phyloP scores from a whole-genome alignment of 108 stramenopile species.

The Parmales sp. region DNA sequence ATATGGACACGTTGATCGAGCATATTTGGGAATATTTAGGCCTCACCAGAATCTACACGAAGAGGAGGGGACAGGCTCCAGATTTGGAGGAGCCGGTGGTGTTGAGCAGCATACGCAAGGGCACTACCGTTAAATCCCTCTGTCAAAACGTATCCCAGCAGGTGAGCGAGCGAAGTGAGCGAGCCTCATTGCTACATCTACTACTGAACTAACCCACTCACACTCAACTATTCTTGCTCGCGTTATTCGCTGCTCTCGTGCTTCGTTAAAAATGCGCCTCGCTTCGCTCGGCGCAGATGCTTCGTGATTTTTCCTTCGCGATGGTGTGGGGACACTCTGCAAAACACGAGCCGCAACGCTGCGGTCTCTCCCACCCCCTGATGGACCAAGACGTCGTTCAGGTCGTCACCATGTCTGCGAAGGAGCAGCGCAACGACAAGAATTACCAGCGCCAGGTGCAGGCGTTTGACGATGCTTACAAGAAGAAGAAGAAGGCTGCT shows the following conservation, averaged over 20 bases:
- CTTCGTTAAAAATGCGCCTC: slow-evolving; percentile 19
- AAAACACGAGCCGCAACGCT: slow-evolving; percentile 91
- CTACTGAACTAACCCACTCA: too few species aligned
- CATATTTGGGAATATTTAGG: slow-evolving; percentile 94
- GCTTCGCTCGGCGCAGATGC: slow-evolving; percentile 74
- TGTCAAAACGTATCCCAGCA: slow-evolving; percentile 38
- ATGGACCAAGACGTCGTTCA: slow-evolving; percentile 98
- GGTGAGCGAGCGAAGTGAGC: background rate
- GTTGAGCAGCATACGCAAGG: slow-evolving; percentile 78
- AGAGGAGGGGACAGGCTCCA: slow-evolving; percentile 83
- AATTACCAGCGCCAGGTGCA: slow-evolving; percentile 66
- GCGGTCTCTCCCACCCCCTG: slow-evolving; percentile 80
- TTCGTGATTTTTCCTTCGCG: slow-evolving; percentile 94
- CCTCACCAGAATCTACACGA: slow-evolving; percentile 92
- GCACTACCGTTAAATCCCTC: slow-evolving; percentile 59
- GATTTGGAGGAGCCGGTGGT: slow-evolving; percentile 95
- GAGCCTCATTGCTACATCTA: background rate
- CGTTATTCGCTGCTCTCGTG: background rate
- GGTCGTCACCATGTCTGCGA: slow-evolving; percentile 87
- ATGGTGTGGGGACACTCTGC: slow-evolving; percentile 93
- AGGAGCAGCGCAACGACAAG: slow-evolving; percentile 86
- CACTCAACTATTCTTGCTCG: too few species aligned
- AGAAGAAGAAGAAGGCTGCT: slow-evolving; percentile 31
- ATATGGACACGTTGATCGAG: slow-evolving; percentile 55
- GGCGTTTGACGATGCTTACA: slow-evolving; percentile 51